These are phyloP conservation scores for Serendipita sp. DNA, from an alignment of 768 basidiomycete species.

Conservation along the genomic window DNA sequence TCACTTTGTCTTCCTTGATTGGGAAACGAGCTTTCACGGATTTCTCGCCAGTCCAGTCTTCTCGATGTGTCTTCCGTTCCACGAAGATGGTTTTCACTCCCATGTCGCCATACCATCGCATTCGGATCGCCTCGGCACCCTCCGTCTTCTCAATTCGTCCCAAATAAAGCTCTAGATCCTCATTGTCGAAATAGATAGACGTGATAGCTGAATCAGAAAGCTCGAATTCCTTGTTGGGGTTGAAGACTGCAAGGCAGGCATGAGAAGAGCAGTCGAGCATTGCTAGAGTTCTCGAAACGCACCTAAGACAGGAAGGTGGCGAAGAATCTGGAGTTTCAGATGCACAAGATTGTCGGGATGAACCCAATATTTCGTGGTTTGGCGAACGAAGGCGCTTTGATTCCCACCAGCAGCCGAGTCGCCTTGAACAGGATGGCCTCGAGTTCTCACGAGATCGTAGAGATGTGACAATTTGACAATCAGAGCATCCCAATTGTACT, in stretches of 20 bases:
- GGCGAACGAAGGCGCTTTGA: constrained; percentile 95
- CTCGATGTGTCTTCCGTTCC: constrained; percentile 83
- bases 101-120: constrained; percentile 94
- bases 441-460: constrained; percentile 87
- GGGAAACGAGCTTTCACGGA: constrained; percentile 52
- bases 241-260: constrained; percentile 82
- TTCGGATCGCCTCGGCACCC: constrained; percentile 89
- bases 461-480: constrained; percentile 92
- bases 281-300: constrained; percentile 15
- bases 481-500: constrained; percentile 87
- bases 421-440: constrained; percentile 87
- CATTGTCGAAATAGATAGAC: constrained; percentile 94
- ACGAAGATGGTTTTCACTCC: constrained; percentile 76
- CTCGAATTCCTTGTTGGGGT: constrained; percentile 86
- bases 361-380: constrained; percentile 99
- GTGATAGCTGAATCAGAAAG: constrained; percentile 59
- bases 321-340: constrained; percentile 82
- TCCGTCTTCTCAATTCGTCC: constrained; percentile 97
- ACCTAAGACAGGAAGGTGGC: constrained; percentile 90
- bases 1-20: constrained; percentile 85
- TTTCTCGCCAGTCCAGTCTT: constrained; percentile 96
- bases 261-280: background rate
- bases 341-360: constrained; percentile 92
- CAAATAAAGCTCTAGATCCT: constrained; percentile 88
- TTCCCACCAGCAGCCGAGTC: constrained; percentile 88